Evolutionary conservation across 345 rosid species (phyloP), one percentile per base, ranked within the genome.

Genomic region (Diplotaxis tenuifolia): DNA sequence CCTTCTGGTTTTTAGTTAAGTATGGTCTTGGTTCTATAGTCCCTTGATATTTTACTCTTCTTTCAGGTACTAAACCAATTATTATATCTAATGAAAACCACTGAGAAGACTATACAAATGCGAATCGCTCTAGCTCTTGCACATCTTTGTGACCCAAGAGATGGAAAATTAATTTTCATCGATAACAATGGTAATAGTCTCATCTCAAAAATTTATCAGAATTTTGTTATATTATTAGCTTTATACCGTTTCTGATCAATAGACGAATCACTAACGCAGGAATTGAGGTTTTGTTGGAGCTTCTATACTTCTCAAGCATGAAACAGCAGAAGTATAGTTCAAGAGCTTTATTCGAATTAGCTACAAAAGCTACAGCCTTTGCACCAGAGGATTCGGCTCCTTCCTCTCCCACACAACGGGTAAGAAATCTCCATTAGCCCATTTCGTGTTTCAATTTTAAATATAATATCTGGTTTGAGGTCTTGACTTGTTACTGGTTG

Each of bases 91-190:
- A 83, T 88, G 88, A 81, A 82, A 49, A 77, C 65, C 56, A 75
- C 82, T 0, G 86, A 84, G 52, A 84, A 76, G 74, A 53, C 75
- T 61, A 71, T 83, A 65, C 87, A 88, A 75, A 86, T 72, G 70
- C 79, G 78, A 72, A 73, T 90, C 74, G 86, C 87, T 79, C 69
- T 86, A 79, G 75, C 93, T 70, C 88, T 90, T 70, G 87, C 96
- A 74, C 83, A 88, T 76, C 85, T 88, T n/a, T 88, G 91, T 81
- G 75, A 85, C 25, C 86, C 86, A 47, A 78, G 76, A 62, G 86
- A 85, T 72, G 84, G 83, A 65, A 82, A 81, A 79, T 40, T 67
- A 29, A 77, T 88, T 78, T 88, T 90, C 77, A 76, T 86, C 34
- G 86, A 90, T 64, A 85, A 81, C 66, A 84, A 84, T 23, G 96